These are phyloP conservation scores for Cercophora sp. DNA, from an alignment of 495 filamentous ascomycete genomes.

Conservation along the genomic window DNA sequence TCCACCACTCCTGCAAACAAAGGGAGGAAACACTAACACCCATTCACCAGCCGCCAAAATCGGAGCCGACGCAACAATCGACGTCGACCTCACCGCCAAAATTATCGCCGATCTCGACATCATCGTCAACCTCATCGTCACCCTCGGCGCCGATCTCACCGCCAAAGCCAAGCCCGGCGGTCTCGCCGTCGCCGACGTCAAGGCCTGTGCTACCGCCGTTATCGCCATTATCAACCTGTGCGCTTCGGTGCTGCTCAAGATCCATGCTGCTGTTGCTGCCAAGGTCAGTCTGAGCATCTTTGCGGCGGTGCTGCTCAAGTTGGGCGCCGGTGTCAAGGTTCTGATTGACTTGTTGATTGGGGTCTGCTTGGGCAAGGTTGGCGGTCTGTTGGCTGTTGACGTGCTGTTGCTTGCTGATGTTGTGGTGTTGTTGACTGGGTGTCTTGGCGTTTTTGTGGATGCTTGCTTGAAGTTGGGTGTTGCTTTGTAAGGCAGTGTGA, in stretches of 20 bases:
- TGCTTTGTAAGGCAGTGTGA: background rate
- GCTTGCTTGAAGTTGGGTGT: background rate
- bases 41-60: conserved; percentile 2
- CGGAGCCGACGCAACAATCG: background rate
- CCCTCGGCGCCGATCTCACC: background rate
- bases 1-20: too few relatives aligned
- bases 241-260: conserved; percentile 3
- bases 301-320: conserved; percentile 1
- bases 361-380: background rate
- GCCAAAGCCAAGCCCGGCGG: conserved; percentile 1
- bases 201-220: background rate
- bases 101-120: background rate
- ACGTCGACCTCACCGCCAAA: background rate
- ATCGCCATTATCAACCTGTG: conserved; percentile 5
- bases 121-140: conserved; percentile 2
- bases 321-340: conserved; percentile 2
- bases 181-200: background rate
- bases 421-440: background rate
- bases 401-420: background rate
- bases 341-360: background rate
- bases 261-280: background rate
- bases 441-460: background rate
- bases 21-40: too few relatives aligned
- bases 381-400: background rate
- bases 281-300: conserved; percentile 4